phyloP scores from a whole-genome alignment of 768 basidiomycete species.

The Agaricus sinodeliciosus region DNA sequence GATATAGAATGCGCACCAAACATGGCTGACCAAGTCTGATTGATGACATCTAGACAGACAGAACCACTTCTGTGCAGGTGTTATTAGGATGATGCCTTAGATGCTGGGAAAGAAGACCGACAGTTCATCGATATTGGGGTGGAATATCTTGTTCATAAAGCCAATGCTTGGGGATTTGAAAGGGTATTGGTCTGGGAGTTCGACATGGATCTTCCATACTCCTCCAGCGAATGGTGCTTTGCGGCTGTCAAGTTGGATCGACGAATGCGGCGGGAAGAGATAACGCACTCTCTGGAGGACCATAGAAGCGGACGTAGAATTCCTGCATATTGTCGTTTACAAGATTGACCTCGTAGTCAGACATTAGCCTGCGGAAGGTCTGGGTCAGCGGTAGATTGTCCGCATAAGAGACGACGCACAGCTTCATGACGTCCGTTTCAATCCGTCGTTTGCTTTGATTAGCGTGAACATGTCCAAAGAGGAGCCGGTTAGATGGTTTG shows the following conservation, averaged over 20 bases:
- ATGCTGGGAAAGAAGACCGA: slow-evolving; percentile 36
- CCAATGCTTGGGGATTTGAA: slow-evolving; percentile 99
- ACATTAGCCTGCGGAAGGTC: slow-evolving; percentile 71
- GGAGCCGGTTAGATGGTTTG: slow-evolving; percentile 11
- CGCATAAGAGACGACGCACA: slow-evolving; percentile 44
- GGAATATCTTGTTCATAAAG: slow-evolving; percentile 99
- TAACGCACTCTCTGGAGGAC: slow-evolving; percentile 85
- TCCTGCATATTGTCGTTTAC: slow-evolving; percentile 99
- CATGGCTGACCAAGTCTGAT: slow-evolving; percentile 99
- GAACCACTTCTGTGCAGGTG: slow-evolving; percentile 72
- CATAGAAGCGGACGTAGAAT: slow-evolving; percentile 95
- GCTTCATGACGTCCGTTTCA: slow-evolving; percentile 99
- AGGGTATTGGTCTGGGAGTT: slow-evolving; percentile 96
- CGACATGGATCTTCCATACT: slow-evolving; percentile 99
- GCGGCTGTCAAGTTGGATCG: slow-evolving; percentile 5
- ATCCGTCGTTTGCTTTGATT: slow-evolving; percentile 87
- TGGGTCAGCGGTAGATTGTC: no score
- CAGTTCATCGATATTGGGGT: slow-evolving; percentile 99
- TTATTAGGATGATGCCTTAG: slow-evolving; percentile 1
- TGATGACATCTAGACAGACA: slow-evolving; percentile 97
- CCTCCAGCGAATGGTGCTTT: slow-evolving; percentile 95
- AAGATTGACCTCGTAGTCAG: slow-evolving; percentile 95
- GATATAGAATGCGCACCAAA: slow-evolving; percentile 56
- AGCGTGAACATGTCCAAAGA: slow-evolving; percentile 43
- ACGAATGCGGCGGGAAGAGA: slow-evolving; percentile 1